Conservation (phyloP, 768 basidiomycete genomes). For the Mycena rebaudengoi region DNA sequence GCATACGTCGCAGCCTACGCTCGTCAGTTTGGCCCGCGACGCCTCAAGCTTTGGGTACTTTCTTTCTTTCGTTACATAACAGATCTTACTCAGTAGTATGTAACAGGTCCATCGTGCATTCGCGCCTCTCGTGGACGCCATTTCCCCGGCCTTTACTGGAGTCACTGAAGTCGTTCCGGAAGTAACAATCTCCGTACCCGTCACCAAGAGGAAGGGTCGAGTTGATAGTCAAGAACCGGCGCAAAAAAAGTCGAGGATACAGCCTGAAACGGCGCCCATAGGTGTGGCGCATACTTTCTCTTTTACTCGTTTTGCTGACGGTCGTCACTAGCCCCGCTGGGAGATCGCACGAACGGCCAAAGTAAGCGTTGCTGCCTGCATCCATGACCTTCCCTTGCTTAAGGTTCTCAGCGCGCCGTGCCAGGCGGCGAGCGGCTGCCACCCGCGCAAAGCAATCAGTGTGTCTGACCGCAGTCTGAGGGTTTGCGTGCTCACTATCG, state of each 20-base stretch:
- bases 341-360: background rate
- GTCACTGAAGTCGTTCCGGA: background rate
- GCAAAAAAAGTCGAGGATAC: too few relatives aligned
- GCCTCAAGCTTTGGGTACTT: constrained; percentile 11
- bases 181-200: too few relatives aligned
- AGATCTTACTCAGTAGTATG: too few relatives aligned
- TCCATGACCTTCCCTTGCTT: background rate
- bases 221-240: too few relatives aligned
- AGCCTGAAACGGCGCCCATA: too few relatives aligned
- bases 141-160: background rate
- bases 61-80: too few relatives aligned
- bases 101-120: too few relatives aligned
- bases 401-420: background rate
- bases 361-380: too few relatives aligned
- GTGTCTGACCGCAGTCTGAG: too few relatives aligned
- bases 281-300: too few relatives aligned
- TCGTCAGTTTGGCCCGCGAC: background rate
- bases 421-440: background rate
- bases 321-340: background rate
- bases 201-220: background rate
- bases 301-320: too few relatives aligned
- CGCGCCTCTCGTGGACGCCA: background rate
- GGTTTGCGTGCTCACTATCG: background rate
- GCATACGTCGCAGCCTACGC: background rate
- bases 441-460: too few relatives aligned